A percentile compares a stretch with the other conserved stretches of the same genome.
Evolutionary conservation across 2,329 filamentous ascomycete genomes (phyloP).

Genomic region (Sporothrix luriei): DNA sequence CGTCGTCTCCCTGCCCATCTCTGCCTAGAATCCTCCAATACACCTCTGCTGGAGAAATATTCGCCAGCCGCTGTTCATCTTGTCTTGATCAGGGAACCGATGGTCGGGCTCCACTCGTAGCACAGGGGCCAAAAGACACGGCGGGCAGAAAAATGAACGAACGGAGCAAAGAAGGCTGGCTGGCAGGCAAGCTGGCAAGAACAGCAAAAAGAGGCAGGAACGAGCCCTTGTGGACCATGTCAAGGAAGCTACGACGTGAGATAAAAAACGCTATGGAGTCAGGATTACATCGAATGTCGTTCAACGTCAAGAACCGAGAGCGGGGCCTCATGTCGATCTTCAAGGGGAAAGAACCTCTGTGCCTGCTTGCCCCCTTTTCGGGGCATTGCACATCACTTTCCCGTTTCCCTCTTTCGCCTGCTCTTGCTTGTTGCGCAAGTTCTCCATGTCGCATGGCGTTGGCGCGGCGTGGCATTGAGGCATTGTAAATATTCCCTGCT

Average conservation of each 20-base stretch:
- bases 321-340: constrained; percentile 20
- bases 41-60: constrained; percentile 11
- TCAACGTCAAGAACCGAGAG: not conserved
- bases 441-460: constrained; percentile 20
- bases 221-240: not conserved
- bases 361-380: constrained; percentile 15
- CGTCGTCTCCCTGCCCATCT: not conserved
- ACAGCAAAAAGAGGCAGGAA: not conserved
- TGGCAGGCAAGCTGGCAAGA: not conserved
- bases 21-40: not conserved
- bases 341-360: constrained; percentile 9
- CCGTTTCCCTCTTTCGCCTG: not conserved
- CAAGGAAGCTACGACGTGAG: not conserved
- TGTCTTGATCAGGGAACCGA: constrained; percentile 3
- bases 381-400: constrained; percentile 17
- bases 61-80: constrained; percentile 4
- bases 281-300: too few species aligned
- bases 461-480: constrained; percentile 19
- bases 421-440: constrained; percentile 7
- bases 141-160: not conserved
- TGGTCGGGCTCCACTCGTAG: constrained; percentile 8
- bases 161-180: not conserved
- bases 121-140: not conserved
- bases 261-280: not conserved
- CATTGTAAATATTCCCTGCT: not conserved